Evolutionary conservation across 1,284 basidiomycete species (phyloP), one percentile per base, ranked within the genome.

Genomic region (Earliella scabrosa): DNA sequence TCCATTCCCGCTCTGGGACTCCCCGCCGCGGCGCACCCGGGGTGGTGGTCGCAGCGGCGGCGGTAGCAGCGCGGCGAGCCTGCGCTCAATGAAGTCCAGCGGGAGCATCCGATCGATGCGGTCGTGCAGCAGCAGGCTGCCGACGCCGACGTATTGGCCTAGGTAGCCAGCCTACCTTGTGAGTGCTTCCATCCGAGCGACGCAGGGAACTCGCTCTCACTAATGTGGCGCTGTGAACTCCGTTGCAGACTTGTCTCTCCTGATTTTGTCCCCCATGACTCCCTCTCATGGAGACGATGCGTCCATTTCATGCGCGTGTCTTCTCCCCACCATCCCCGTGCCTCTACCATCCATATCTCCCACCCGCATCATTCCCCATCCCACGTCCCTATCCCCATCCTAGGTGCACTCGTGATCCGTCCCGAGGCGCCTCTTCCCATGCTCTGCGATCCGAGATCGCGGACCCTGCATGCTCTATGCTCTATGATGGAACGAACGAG

Each of bases 1-100:
- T 23, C 73, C 73, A 32, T 67, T 71, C 59, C 71, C 71, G 39
- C 60, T 75, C 43, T 69, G 69, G 57, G 68, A 70, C 52, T 53
- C 62, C 20, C 67, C 67, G 27, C 56, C 63, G 50, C 60, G 55
- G 46, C 60, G 40, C 39, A 52, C 39, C 40, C 57, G 34, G 39
- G 54, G 44, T 43, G 55, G 49, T 45, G 47, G 24, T 32, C 46
- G 46, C 29, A 48, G 41, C 40, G 43, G 51, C 35, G 40, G 51
- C n/a, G 45, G 45, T 39, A 52, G 45, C 50, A 50, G 56, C 41
- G 61, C 59, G 34, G 61, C 62, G 32, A 68, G 67, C 45, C 64
- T 70, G 48, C 67, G 66, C 39, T 70, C 68, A 20, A 60, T 64
- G 39, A 65, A 56, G 61, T 68, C 67, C 50, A 64, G 41, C 54